Base-by-base conservation (phyloP, 1,139 yeast genomes). In the Lizanozyma gosingica region DNA sequence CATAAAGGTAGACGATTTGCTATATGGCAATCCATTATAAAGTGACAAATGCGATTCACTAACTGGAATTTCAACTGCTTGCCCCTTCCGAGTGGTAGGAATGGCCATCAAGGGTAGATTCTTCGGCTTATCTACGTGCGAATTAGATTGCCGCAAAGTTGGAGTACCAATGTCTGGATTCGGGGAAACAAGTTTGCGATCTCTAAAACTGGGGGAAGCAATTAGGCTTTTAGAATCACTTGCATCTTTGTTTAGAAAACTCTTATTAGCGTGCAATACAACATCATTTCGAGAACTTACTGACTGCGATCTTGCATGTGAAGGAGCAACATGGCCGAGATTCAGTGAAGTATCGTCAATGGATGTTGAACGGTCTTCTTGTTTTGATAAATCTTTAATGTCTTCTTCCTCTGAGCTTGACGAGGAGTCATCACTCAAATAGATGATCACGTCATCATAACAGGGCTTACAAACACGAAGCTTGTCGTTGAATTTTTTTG, bases 381-480 rank as follows among this genome's bases (percentile, higher is more conserved):
- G 9, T 22, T 22, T 22, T 6, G 29, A 22, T 6, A 11, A 6
- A 22, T 22, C 29, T 6, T 22, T 22, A 22, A 11, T 6, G 11
- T 22, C 29, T 22, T 22, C 29, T 22, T 22, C 29, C 11, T 22
- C 29, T 6, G 29, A 22, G 29, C 29, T 62, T 53, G 62, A 55
- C 11, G 63, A 60, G 3, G 73, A 66, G 18, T 82, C 86, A 49
- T 83, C 92, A 62, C 88, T 81, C 2, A 85, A 71, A 40, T 71
- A 71, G 11, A 73, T 76, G 41, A 71, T 72, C 38, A 82, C 88
- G 48, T 80, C 84, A 50, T 80, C 77, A 47, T 79, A 73, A 55
- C 97, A 88, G 2, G 84, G 80, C 44, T 75, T 71, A 54, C 97
- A 88, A 2, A 86, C 88, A 41, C 96, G 64, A 65, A 88, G 72